A percentile compares a stretch with the other conserved stretches of the same genome.
Conservation (phyloP, 2,329 filamentous ascomycete genomes). For the Taxawa tesnikishii region DNA sequence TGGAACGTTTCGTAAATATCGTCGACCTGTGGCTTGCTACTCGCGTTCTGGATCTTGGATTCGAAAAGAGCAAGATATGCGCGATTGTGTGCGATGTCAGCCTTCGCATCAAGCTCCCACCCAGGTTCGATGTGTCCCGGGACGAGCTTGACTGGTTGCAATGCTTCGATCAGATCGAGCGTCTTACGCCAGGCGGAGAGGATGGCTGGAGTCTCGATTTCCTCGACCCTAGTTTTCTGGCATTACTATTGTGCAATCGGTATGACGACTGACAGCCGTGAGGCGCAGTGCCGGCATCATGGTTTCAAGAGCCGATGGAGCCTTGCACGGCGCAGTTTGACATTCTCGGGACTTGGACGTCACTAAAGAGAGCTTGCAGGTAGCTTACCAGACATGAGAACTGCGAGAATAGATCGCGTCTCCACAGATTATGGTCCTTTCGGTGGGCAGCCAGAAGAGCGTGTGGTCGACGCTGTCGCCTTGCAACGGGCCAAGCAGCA, state of each 20-base stretch:
- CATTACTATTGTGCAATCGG: too few relatives aligned
- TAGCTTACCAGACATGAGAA: slow-evolving; percentile 16
- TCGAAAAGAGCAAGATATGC: slow-evolving; percentile 18
- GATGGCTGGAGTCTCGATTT: slow-evolving; percentile 17
- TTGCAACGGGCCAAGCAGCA: slow-evolving; percentile 19
- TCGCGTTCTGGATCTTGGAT: slow-evolving; percentile 17
- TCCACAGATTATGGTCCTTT: slow-evolving; percentile 17
- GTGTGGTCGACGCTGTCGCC: slow-evolving; percentile 16
- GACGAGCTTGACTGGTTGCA: slow-evolving; percentile 18
- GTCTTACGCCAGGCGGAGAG: slow-evolving; percentile 14
- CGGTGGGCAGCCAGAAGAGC: slow-evolving; percentile 18
- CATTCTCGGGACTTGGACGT: too few relatives aligned
- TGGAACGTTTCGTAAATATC: slow-evolving; percentile 20
- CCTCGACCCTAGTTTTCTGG: slow-evolving; percentile 15
- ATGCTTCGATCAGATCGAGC: slow-evolving; percentile 13
- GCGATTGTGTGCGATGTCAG: slow-evolving; percentile 17
- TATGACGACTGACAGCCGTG: too few relatives aligned
- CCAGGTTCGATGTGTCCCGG: slow-evolving; percentile 17
- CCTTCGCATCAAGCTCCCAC: slow-evolving; percentile 15
- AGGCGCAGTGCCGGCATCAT: too few relatives aligned
- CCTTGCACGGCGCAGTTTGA: too few relatives aligned
- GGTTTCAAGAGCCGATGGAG: too few relatives aligned
- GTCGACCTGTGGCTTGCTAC: slow-evolving; percentile 14
- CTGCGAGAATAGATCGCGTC: slow-evolving; percentile 20
- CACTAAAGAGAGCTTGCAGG: too few relatives aligned